Base-by-base conservation (phyloP, 1,284 basidiomycete species). In the Anthracocystis setariae region DNA sequence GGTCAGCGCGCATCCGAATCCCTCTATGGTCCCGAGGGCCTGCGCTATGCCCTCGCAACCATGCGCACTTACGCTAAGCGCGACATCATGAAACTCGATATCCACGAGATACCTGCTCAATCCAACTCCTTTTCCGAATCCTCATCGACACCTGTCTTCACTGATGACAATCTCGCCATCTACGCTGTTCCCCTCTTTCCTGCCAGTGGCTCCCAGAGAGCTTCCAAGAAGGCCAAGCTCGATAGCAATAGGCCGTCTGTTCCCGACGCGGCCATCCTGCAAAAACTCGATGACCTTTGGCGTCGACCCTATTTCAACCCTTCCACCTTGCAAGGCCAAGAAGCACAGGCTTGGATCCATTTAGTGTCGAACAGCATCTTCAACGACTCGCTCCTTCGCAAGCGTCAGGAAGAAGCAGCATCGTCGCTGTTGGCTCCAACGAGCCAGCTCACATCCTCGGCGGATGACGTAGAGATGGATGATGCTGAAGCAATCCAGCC, bases 1-100 rank as follows among this genome's bases (percentile, higher is more conserved):
- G 87, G 87, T 1, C 87, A 87, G 1, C 87, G 89, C 37, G 83
- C 84, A 24, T 84, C 86, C 39, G 58, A 94, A 33, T 84, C 87
- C 25, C 79, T 94, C 20, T 84, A 88, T 32, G 93, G 92, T 5
- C 92, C 92, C 1, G 86, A 86, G 8, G 91, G 91, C 23, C 82
- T 91, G 20, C 82, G 86, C 20, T 91, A 93, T 77, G 87, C 86
- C 51, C 78, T 94, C 37, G 90, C 91, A 13, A 88, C 90, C 1
- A 89, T 84, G 51, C 78, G 85, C 13, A 59, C 64, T 21, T 76
- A 72, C 46, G 74, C 73, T 15, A 74, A 70, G 51, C 57, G 77
- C 7, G 70, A 72, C 20, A 57, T 69, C 60, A 73, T 81, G 64
- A 54, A 40, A 47, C 71, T 64, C 44, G 46, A 57, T 25, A 33